A percentile compares a stretch with the other conserved stretches of the same genome.
Evolutionary conservation across 2,329 filamentous ascomycete genomes (phyloP).

Genomic region (Colletotrichum tabaci): DNA sequence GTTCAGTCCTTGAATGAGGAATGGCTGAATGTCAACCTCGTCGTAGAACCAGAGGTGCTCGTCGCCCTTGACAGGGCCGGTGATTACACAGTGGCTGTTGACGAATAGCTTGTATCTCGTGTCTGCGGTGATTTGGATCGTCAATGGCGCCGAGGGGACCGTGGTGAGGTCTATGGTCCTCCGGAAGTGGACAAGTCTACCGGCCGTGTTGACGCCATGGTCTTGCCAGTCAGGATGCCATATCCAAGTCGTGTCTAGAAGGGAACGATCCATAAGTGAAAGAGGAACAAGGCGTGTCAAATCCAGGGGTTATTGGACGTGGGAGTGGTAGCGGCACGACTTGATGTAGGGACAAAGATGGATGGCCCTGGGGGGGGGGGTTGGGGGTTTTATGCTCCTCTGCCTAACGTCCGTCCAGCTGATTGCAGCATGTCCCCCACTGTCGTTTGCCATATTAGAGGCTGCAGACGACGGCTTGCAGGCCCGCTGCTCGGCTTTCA

Average conservation of each 20-base stretch:
- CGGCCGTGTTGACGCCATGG: constrained; percentile 39
- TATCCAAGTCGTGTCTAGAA: constrained; percentile 40
- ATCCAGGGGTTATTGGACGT: no score
- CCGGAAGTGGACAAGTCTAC: constrained; percentile 42
- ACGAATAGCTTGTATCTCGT: constrained; percentile 47
- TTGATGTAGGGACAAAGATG: no score
- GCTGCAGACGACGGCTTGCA: no score
- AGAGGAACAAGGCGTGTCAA: no score
- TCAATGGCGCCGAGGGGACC: constrained; percentile 1
- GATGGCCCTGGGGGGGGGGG: no score
- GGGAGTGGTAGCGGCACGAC: no score
- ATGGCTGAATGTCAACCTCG: constrained; percentile 45
- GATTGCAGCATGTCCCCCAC: no score
- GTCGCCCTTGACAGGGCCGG: constrained; percentile 47
- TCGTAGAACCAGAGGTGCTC: constrained; percentile 47
- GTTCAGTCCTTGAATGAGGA: constrained; percentile 42
- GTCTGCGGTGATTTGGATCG: constrained; percentile 46
- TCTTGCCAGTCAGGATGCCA: constrained; percentile 43
- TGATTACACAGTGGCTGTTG: constrained; percentile 43
- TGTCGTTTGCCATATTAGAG: no score
- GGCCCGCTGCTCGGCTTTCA: no score
- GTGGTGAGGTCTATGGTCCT: constrained; percentile 28
- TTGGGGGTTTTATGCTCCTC: no score
- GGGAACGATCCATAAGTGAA: not conserved
- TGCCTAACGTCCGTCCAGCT: no score